Percentiles rank a stretch among this genome's conserved stretches.
Evolutionary conservation across 1,139 yeast genomes (phyloP).

Genomic region (Kurtzmaniella natalensis): DNA sequence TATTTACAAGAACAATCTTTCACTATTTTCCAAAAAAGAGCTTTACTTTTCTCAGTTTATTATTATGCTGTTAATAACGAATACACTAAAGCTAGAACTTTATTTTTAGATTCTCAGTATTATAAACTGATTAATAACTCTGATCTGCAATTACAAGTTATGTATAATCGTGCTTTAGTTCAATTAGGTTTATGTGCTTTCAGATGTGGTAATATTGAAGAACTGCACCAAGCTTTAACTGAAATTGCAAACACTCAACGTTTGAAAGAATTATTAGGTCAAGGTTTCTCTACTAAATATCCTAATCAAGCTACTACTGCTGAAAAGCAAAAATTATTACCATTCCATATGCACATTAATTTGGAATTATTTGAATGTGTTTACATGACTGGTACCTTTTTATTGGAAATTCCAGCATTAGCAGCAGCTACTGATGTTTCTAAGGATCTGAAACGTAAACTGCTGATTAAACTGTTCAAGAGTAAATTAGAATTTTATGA

Average conservation of each 20-base stretch:
- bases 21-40: slow-evolving; percentile 71
- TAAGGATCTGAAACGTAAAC: slow-evolving; percentile 55
- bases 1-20: slow-evolving; percentile 64
- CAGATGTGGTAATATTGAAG: slow-evolving; percentile 81
- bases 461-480: slow-evolving; percentile 79
- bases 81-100: slow-evolving; percentile 80
- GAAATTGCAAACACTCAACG: slow-evolving; percentile 87
- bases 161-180: slow-evolving; percentile 91
- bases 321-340: slow-evolving; percentile 82
- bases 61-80: slow-evolving; percentile 86
- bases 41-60: slow-evolving; percentile 81
- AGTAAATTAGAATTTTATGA: slow-evolving; percentile 90
- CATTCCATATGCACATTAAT: slow-evolving; percentile 98
- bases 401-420: slow-evolving; percentile 89
- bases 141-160: slow-evolving; percentile 82
- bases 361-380: slow-evolving; percentile 93
- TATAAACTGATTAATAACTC: slow-evolving; percentile 79
- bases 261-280: slow-evolving; percentile 91
- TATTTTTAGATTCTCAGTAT: slow-evolving; percentile 80
- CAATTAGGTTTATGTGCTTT: slow-evolving; percentile 96
- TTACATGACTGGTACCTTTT: slow-evolving; percentile 83
- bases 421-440: slow-evolving; percentile 42
- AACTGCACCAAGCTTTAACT: slow-evolving; percentile 81
- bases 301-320: slow-evolving; percentile 53
- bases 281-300: slow-evolving; percentile 73